Conservation (phyloP, 305 asterid species). For the Monarda citriodora region DNA sequence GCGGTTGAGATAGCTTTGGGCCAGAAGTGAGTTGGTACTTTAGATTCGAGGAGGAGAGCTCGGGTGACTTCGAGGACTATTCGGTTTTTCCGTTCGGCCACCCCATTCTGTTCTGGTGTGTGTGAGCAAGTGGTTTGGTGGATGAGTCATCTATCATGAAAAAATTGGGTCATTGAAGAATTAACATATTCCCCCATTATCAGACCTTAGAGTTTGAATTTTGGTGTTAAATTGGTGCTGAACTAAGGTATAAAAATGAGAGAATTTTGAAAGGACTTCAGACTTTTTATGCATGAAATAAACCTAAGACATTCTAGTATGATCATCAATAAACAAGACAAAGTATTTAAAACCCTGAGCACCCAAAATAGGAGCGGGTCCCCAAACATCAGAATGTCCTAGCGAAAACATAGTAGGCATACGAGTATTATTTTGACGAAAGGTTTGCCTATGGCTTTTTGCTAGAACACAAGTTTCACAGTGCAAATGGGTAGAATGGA, state of each 20-base stretch:
- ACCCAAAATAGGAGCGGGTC: background rate
- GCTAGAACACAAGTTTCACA: conserved; percentile 5
- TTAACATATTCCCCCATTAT: background rate
- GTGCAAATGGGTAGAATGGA: background rate
- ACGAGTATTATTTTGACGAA: background rate
- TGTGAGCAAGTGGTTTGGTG: background rate
- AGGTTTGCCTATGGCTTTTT: background rate
- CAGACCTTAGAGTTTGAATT: background rate
- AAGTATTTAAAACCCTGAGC: background rate
- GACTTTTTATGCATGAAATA: background rate
- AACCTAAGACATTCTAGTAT: conserved; percentile 6
- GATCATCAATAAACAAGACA: conserved; percentile 8
- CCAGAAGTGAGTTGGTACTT: background rate
- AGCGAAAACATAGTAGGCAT: background rate
- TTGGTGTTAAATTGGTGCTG: background rate
- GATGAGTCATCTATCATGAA: background rate
- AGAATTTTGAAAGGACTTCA: background rate
- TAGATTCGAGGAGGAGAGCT: background rate
- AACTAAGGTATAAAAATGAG: background rate
- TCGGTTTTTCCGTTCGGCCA: background rate
- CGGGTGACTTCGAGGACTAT: background rate
- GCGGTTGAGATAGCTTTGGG: background rate
- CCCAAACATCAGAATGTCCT: conserved; percentile 15
- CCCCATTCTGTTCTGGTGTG: background rate
- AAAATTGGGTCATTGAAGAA: background rate